Conservation (phyloP, 495 filamentous ascomycete species). For the Trichoderma reesei region DNA sequence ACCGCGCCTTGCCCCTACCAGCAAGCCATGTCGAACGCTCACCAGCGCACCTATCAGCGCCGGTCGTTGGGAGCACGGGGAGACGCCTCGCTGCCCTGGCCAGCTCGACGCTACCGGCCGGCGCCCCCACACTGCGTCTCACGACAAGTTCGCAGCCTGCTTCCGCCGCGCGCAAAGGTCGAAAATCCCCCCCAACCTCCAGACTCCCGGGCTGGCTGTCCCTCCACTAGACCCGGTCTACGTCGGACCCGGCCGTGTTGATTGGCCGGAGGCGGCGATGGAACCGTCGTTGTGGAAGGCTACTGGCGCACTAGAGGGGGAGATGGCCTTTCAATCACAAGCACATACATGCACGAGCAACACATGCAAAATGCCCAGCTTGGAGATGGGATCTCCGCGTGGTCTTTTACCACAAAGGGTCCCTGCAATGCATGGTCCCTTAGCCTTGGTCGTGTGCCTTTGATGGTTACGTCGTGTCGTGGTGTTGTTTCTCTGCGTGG, state of each 20-base stretch:
- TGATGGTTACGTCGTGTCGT: background rate
- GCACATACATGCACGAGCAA: background rate
- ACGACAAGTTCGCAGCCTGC: background rate
- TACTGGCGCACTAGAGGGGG: background rate
- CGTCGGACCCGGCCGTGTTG: background rate
- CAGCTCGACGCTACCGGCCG: background rate
- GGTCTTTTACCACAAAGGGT: conserved; percentile 3
- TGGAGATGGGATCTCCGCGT: conserved; percentile 7
- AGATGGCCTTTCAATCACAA: background rate
- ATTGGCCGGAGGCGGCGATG: background rate
- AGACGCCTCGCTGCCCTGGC: background rate
- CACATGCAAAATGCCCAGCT: background rate
- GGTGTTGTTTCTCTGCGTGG: background rate
- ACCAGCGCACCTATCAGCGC: conserved; percentile 1
- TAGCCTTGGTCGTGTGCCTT: conserved; percentile 8
- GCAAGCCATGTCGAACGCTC: background rate
- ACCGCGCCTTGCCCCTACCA: background rate
- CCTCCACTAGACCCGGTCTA: background rate
- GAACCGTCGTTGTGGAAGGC: background rate
- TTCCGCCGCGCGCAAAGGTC: background rate
- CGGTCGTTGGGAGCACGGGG: conserved; percentile 1
- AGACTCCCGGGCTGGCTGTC: background rate
- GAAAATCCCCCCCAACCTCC: background rate
- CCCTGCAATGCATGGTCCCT: background rate
- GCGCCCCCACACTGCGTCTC: background rate